Evolutionary conservation across 1,139 yeast species (phyloP).

Genomic region (Debaryomycetaceae sp.): DNA sequence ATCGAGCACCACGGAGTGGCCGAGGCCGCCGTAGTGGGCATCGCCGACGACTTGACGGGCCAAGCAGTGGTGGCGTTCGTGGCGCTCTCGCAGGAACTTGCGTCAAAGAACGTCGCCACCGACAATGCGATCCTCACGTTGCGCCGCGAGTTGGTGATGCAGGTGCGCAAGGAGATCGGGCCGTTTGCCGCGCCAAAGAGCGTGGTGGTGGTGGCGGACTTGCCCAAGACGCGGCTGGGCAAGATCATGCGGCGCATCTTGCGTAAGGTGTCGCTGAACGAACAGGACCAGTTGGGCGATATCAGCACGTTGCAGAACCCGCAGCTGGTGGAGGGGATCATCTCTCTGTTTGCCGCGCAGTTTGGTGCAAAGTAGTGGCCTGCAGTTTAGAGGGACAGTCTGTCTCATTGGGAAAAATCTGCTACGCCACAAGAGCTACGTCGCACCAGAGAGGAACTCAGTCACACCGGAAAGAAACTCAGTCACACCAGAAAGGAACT

Average conservation of each 20-base stretch:
- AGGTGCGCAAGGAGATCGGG: conserved; percentile 89
- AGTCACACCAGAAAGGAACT: too few species aligned
- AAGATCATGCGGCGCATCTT: conserved; percentile 97
- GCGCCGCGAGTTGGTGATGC: conserved; percentile 75
- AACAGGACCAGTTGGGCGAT: conserved; percentile 91
- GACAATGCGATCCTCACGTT: conserved; percentile 44
- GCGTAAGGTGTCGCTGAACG: conserved; percentile 82
- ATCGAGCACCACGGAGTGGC: conserved; percentile 71
- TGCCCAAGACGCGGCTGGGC: conserved; percentile 97
- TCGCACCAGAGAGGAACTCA: too few species aligned
- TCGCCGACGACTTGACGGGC: conserved; percentile 90
- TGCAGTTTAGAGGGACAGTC: too few species aligned
- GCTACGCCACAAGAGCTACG: too few species aligned
- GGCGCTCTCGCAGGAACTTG: conserved; percentile 56
- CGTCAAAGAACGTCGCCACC: conserved; percentile 27
- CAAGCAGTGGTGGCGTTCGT: conserved; percentile 95
- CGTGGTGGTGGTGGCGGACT: conserved; percentile 75
- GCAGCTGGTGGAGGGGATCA: conserved; percentile 68
- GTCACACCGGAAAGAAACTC: too few species aligned
- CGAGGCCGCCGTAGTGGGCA: conserved; percentile 94
- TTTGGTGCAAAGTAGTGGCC: conserved; percentile 32
- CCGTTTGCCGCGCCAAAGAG: conserved; percentile 98
- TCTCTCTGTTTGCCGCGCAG: conserved; percentile 39
- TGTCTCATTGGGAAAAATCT: too few species aligned
- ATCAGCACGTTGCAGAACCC: conserved; percentile 86